These are phyloP conservation scores for Rhizopogon rudus DNA, from an alignment of 768 basidiomycete species.

Conservation along the genomic window DNA sequence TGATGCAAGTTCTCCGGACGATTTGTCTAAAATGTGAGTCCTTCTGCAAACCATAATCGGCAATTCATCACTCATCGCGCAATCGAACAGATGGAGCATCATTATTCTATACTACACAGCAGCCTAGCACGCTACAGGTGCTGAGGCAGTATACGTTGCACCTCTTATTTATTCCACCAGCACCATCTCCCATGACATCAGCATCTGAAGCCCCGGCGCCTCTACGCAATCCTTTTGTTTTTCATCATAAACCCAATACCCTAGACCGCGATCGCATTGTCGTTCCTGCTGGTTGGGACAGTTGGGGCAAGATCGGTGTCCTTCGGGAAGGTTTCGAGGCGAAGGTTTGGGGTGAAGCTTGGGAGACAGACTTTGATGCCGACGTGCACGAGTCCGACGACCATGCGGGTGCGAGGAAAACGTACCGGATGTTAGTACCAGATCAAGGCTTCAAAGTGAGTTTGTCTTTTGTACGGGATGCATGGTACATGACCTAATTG, in stretches of 20 bases:
- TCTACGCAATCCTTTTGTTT: slow-evolving; percentile 78
- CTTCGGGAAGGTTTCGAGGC: slow-evolving; percentile 91
- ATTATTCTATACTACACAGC: slow-evolving; percentile 85
- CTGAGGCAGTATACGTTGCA: slow-evolving; percentile 82
- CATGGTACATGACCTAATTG: neutral
- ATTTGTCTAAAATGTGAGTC: slow-evolving; percentile 86
- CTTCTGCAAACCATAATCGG: neutral
- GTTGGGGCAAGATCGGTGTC: slow-evolving; percentile 93
- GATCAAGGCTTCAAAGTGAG: slow-evolving; percentile 72
- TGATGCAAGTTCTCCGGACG: slow-evolving; percentile 93
- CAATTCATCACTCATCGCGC: neutral
- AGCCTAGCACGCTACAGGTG: slow-evolving; percentile 67
- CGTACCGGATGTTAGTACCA: slow-evolving; percentile 70
- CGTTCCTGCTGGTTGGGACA: slow-evolving; percentile 96
- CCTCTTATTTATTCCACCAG: slow-evolving; percentile 56
- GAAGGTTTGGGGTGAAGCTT: slow-evolving; percentile 71
- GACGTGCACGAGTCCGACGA: slow-evolving; percentile 35
- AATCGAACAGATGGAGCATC: slow-evolving; percentile 76
- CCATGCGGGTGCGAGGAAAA: slow-evolving; percentile 52
- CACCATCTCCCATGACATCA: slow-evolving; percentile 39
- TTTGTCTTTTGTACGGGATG: neutral
- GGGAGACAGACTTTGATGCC: slow-evolving; percentile 64
- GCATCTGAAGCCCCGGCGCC: slow-evolving; percentile 39
- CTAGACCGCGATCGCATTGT: slow-evolving; percentile 90
- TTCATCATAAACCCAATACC: slow-evolving; percentile 82